phyloP scores from a whole-genome alignment of 1,284 basidiomycete genomes.

The Cryptococcus floricola region DNA sequence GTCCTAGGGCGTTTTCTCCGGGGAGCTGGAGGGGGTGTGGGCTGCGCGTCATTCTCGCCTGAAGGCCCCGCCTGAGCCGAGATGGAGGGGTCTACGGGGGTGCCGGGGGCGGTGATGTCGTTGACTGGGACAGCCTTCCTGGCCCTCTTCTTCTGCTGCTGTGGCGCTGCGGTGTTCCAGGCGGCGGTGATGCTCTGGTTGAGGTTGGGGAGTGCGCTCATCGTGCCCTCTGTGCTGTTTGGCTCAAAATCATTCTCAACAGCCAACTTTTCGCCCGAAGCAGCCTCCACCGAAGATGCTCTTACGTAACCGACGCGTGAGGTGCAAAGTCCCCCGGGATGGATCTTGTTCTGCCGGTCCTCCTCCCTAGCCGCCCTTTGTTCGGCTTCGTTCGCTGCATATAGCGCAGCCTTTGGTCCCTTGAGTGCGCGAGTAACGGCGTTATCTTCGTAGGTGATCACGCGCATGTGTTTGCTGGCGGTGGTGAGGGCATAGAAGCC shows the following conservation, averaged over 20 bases:
- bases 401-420: too few relatives aligned
- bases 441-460: too few relatives aligned
- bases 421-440: too few relatives aligned
- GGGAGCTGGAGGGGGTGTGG: neutral
- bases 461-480: too few relatives aligned
- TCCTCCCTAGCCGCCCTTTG: too few relatives aligned
- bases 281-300: too few relatives aligned
- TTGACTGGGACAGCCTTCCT: conserved; percentile 20
- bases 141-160: conserved; percentile 13
- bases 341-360: too few relatives aligned
- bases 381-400: too few relatives aligned
- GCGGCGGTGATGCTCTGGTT: conserved; percentile 44
- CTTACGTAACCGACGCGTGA: neutral
- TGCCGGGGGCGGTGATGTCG: conserved; percentile 1
- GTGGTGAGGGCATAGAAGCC: too few relatives aligned
- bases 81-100: neutral
- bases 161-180: conserved; percentile 25
- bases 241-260: too few relatives aligned
- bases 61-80: conserved; percentile 2
- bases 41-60: conserved; percentile 3
- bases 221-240: conserved; percentile 6
- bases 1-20: conserved; percentile 22
- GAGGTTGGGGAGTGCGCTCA: conserved; percentile 28
- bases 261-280: neutral
- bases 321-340: too few relatives aligned